Evolutionary conservation across 331 rosid genomes (phyloP).

Genomic region (Malus hybrid): DNA sequence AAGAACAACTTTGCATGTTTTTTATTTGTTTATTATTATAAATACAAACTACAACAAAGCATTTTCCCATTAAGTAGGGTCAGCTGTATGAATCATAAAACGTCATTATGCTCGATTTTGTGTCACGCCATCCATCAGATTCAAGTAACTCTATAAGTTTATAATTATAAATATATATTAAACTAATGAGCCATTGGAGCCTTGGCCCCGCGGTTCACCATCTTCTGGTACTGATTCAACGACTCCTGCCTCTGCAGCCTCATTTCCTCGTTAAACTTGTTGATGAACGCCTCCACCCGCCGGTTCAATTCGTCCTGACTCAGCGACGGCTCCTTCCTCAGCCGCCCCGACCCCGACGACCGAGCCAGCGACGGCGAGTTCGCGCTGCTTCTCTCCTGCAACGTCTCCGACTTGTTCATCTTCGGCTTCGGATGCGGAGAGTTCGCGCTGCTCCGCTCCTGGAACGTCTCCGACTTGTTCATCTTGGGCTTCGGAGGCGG

Average conservation of each 20-base stretch:
- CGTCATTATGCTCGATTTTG: rapidly evolving
- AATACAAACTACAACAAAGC: not conserved
- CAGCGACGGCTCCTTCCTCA: conserved; percentile 70
- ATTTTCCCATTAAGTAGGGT: rapidly evolving
- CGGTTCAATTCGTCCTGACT: conserved; percentile 94
- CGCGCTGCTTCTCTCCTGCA: conserved; percentile 23
- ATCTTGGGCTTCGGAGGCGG: conserved; percentile 40
- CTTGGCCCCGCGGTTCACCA: conserved; percentile 39
- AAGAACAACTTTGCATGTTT: not conserved
- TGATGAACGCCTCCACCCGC: conserved; percentile 92
- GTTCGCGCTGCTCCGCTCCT: conserved; percentile 9
- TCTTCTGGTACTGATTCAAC: conserved; percentile 67
- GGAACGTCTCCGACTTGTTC: conserved; percentile 65
- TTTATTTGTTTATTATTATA: not conserved
- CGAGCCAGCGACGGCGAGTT: conserved; percentile 27
- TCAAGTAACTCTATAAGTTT: not conserved
- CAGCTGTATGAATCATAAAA: too few species aligned
- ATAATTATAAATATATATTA: not conserved
- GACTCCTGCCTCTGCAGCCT: conserved; percentile 92
- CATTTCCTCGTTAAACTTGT: conserved; percentile 87
- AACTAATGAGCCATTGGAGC: conserved; percentile 12
- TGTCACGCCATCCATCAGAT: rapidly evolving
- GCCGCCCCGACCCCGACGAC: conserved; percentile 23
- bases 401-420: conserved; percentile 66
- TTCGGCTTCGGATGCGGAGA: conserved; percentile 28